A percentile compares a stretch with the other conserved stretches of the same genome.
Evolutionary conservation across 1,139 yeast genomes (phyloP).

Genomic region (Magnusiomyces paraingens): DNA sequence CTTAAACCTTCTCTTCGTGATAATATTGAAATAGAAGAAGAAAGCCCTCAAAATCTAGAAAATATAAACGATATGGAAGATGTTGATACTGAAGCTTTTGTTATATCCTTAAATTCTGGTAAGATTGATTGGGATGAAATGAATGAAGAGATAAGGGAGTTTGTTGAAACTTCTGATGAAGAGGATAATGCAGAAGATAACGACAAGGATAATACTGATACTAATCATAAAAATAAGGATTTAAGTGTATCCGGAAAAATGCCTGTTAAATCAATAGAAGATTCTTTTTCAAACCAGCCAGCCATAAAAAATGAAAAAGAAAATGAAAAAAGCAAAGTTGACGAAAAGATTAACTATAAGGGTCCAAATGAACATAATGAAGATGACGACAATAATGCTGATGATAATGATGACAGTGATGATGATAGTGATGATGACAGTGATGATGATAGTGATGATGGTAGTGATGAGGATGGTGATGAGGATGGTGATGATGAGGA

Average conservation of each 20-base stretch:
- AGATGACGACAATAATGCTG: constrained; percentile 1
- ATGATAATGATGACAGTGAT: constrained; percentile 7
- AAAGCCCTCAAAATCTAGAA: constrained; percentile 17
- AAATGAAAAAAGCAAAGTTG: neutral
- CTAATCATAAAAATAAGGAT: too few relatives aligned
- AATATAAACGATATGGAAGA: constrained; percentile 30
- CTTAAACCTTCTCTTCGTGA: constrained; percentile 39
- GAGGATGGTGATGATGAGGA: neutral
- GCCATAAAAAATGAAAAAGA: neutral
- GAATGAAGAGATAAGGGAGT: constrained; percentile 35
- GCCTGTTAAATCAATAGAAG: neutral
- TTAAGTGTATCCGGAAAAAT: too few relatives aligned
- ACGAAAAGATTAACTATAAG: neutral
- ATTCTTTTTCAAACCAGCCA: neutral
- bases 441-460: neutral
- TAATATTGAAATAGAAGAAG: constrained; percentile 29
- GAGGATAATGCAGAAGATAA: constrained; percentile 18
- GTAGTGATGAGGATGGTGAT: neutral
- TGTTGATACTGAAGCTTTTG: constrained; percentile 29
- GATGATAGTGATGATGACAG: constrained; percentile 2
- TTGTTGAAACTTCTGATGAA: constrained; percentile 31
- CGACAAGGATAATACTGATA: neutral
- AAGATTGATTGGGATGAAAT: constrained; percentile 35
- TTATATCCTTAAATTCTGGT: constrained; percentile 30
- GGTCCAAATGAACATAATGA: neutral